A percentile compares a stretch with the other conserved stretches of the same genome.
Conservation (phyloP, 1,139 yeast genomes). For the Sugiyamaella grinbergsii region DNA sequence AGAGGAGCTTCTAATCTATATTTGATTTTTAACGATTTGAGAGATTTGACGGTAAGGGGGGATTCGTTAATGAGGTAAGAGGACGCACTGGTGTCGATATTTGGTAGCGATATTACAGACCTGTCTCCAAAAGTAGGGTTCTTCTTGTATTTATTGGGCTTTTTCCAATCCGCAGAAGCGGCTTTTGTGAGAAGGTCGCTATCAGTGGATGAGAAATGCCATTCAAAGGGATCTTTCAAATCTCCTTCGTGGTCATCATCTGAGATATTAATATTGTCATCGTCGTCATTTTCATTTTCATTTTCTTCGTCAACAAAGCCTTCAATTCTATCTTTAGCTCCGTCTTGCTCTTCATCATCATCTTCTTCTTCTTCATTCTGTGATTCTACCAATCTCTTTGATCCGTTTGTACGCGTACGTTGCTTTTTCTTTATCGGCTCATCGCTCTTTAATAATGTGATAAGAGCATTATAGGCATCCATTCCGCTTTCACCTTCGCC, state of each 20-base stretch:
- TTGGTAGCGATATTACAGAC: conserved; percentile 17
- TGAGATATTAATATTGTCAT: conserved; percentile 36
- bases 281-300: conserved; percentile 40
- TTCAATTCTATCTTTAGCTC: conserved; percentile 26
- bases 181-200: conserved; percentile 43
- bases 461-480: conserved; percentile 67
- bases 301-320: conserved; percentile 28
- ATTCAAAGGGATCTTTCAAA: conserved; percentile 62
- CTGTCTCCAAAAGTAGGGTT: conserved; percentile 16
- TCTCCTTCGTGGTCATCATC: conserved; percentile 48
- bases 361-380: conserved; percentile 22
- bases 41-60: conserved; percentile 14
- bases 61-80: conserved; percentile 9
- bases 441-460: conserved; percentile 66
- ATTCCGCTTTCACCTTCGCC: conserved; percentile 32
- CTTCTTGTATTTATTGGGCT: conserved; percentile 15
- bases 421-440: conserved; percentile 38
- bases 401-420: background rate
- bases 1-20: conserved; percentile 39
- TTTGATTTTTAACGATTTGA: conserved; percentile 30
- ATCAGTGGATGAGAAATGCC: conserved; percentile 67
- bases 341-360: conserved; percentile 35
- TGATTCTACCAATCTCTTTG: conserved; percentile 8
- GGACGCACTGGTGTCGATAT: conserved; percentile 7
- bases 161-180: conserved; percentile 13